Evolutionary conservation across 2,329 filamentous ascomycete species (phyloP), one percentile per base, ranked within the genome.

Genomic region (Albophoma yamanashiensis): DNA sequence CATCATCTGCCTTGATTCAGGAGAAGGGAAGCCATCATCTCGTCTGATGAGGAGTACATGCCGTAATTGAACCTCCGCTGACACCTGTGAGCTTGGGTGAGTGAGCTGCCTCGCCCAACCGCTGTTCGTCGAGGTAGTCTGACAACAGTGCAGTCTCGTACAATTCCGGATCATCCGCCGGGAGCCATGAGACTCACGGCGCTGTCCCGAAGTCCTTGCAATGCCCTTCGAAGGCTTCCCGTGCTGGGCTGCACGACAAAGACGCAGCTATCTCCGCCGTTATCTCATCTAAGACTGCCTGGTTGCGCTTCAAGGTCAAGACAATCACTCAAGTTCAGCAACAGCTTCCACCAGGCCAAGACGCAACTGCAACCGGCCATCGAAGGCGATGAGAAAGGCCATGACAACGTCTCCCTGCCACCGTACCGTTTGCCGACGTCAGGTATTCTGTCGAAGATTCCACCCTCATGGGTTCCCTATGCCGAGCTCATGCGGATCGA

Each of bases 401-500:
- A 45, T 8, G 57, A 55, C 34, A 17, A 38, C 45, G 47, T 34
- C 4, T 36, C 58, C 50, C 59, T 57, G 47, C 47, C 67, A 22
- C 67, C 71, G n/a, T 93, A 93, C 70, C 71, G 74, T n/a, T 81
- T 86, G n/a, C 89, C 91, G 3, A 86, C 78, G 20, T 84, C 83
- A 0, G 90, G 91, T 17, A 68, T 94, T 6, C 75, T 95, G 38
- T 88, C 90, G 3, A 73, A 78, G 58, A 77, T 95, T 2, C 91
- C 91, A 2, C 63, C 75, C 25, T 82, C 87, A 59, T 86, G 86
- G 79, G 79, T 94, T 3, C 91, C 91, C 1, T 95, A 94, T 69
- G 91, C 86, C 56, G 91, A 95, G 70, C 82, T 96, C 17, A 82
- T 89, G 67, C 88, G 92, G 56, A 78, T 95, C 56, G 87, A 94